Percentiles rank a stretch among this genome's conserved stretches.
These are phyloP conservation scores for Chlorella sp. DNA, from an alignment of 139 green algal genomes.

Conservation along the genomic window DNA sequence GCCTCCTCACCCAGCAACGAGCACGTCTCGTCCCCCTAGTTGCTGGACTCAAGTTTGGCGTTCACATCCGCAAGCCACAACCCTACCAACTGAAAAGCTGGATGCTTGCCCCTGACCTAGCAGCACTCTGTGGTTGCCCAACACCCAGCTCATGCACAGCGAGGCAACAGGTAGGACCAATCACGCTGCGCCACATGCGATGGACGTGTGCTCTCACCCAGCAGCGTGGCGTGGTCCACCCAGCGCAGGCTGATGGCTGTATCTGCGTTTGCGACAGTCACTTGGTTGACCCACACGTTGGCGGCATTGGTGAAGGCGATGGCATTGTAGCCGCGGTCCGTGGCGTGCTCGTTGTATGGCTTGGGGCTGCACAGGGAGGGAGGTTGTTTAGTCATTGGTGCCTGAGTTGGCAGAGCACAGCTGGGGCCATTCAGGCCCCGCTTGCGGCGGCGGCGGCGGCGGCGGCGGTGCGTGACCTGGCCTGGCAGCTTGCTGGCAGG, in stretches of 20 bases:
- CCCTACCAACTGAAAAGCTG: too few species aligned
- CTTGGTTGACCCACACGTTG: conserved; percentile 18
- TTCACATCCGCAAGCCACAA: too few species aligned
- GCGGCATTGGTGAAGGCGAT: neutral
- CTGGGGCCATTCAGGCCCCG: neutral
- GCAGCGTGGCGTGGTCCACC: conserved; percentile 18
- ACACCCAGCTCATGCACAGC: too few species aligned
- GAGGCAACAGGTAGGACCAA: too few species aligned
- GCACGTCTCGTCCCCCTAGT: too few species aligned
- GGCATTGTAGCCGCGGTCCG: conserved; percentile 25
- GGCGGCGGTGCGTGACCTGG: neutral
- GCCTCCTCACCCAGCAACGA: too few species aligned
- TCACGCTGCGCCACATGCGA: neutral
- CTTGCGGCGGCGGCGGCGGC: too few species aligned
- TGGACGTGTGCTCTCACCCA: neutral
- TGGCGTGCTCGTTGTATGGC: neutral
- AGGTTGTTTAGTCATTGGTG: too few species aligned
- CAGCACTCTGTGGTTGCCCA: too few species aligned
- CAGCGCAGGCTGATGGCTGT: neutral
- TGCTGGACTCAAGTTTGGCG: too few species aligned
- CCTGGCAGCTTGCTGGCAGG: neutral
- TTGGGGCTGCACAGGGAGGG: neutral
- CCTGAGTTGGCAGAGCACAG: too few species aligned
- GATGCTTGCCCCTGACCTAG: too few species aligned
- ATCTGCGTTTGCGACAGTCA: neutral